Evolutionary conservation across 106 monocot species (phyloP).

Genomic region (Apostasia ramifera): DNA sequence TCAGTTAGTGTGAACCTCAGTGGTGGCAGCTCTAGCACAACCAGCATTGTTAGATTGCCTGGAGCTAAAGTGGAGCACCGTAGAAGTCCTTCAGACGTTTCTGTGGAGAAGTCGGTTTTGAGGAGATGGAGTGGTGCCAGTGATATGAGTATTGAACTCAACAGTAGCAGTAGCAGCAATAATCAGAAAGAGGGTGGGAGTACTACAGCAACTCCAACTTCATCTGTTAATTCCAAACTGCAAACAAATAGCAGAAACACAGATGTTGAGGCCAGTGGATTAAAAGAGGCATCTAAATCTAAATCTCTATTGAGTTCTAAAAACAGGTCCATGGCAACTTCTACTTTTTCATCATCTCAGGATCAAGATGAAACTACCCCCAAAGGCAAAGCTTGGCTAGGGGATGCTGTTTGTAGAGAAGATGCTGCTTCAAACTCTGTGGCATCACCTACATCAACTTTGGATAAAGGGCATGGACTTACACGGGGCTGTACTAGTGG

Average conservation of each 20-base stretch:
- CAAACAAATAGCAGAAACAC: constrained; percentile 23
- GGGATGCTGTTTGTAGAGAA: constrained; percentile 13
- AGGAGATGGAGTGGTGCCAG: constrained; percentile 97
- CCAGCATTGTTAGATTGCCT: constrained; percentile 17
- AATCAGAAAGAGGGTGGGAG: constrained; percentile 47
- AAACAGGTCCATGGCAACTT: constrained; percentile 11
- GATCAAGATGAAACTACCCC: constrained; percentile 3
- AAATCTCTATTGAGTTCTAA: constrained; percentile 17
- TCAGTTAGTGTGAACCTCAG: constrained; percentile 16
- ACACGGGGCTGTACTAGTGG: background rate
- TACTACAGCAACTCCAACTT: constrained; percentile 43
- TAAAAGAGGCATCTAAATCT: constrained; percentile 41
- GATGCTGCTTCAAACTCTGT: constrained; percentile 4
- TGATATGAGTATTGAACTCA: constrained; percentile 91
- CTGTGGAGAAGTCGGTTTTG: constrained; percentile 71
- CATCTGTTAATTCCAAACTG: constrained; percentile 29
- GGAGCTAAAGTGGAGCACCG: constrained; percentile 57
- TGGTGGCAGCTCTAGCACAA: constrained; percentile 13
- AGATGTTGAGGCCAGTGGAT: constrained; percentile 15
- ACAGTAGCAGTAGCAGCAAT: constrained; percentile 33
- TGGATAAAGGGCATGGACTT: constrained; percentile 16
- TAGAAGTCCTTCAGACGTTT: constrained; percentile 67
- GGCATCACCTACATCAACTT: background rate
- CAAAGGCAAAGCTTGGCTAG: constrained; percentile 8
- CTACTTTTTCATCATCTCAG: constrained; percentile 24